phyloP scores from a whole-genome alignment of 2,329 filamentous ascomycete species.

The Monosporascus cannonballus region DNA sequence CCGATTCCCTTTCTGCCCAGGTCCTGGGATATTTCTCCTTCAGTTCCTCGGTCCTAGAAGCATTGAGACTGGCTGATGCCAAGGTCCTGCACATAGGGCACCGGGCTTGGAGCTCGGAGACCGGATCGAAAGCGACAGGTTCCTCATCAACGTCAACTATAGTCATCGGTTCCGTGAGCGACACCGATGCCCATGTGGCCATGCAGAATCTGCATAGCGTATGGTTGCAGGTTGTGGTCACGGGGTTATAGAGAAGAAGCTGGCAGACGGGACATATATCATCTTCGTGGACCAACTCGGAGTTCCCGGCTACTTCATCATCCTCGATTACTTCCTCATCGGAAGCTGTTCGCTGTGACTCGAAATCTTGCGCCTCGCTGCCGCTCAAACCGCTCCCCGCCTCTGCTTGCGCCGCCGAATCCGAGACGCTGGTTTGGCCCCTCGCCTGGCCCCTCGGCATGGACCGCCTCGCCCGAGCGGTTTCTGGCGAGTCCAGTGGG shows the following conservation, averaged over 20 bases:
- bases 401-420: too few relatives aligned
- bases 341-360: too few relatives aligned
- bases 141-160: conserved; percentile 31
- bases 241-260: conserved; percentile 34
- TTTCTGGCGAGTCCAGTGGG: too few relatives aligned
- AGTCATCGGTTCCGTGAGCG: conserved; percentile 29
- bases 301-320: too few relatives aligned
- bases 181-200: conserved; percentile 38
- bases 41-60: conserved; percentile 20
- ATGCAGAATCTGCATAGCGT: conserved; percentile 38
- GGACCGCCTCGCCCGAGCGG: too few relatives aligned
- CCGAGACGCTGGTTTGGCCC: too few relatives aligned
- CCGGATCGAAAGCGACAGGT: conserved; percentile 17
- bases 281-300: conserved; percentile 23
- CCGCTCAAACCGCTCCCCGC: too few relatives aligned
- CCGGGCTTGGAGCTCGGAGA: conserved; percentile 27
- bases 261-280: conserved; percentile 40
- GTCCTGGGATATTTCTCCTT: conserved; percentile 27
- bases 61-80: conserved; percentile 28
- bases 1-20: conserved; percentile 28
- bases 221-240: conserved; percentile 35
- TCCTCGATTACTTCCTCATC: too few relatives aligned
- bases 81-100: conserved; percentile 40
- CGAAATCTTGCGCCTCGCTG: too few relatives aligned
- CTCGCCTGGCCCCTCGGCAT: too few relatives aligned